Evolutionary conservation across 371 early-diverging fungal genomes (phyloP), one percentile per base, ranked within the genome.

Genomic region (Lichtheimia corymbifera): DNA sequence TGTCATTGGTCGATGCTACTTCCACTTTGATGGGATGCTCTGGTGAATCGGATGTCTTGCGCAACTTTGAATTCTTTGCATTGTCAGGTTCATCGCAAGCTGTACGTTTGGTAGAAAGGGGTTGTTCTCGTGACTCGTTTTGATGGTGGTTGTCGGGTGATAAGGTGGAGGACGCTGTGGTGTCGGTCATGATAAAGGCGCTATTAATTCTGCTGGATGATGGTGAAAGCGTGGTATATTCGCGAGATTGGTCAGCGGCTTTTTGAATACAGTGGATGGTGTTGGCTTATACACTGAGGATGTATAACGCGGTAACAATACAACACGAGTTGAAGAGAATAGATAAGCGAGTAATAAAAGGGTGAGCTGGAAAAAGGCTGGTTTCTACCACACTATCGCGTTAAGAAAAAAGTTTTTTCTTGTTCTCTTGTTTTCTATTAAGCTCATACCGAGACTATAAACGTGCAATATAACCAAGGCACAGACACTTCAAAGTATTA

Each of bases 1-100:
- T 51, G 27, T 17, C 42, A 35, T 64, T 22, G 4, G 53, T 54
- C 27, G 28, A 49, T 53, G 49, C 53, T 4, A 45, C 50, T 43
- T 50, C 47, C 14, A 51, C 20, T 30, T 43, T 27, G 13, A 47
- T 15, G 1, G 20, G 42, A 9, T 59, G 12, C 6, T 20, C 55
- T 18, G n/a, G 45, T 1, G 55, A 44, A 15, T 35, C 41, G 0
- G 50, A 47, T 2, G 63, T 63, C 41, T 62, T 61, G 15, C 65
- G 64, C 49, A 55, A n/a, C 56, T 69, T 69, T n/a, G 63, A 5
- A n/a, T 66, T 51, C 47, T 64, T 65, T 4, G 25, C 27, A 40
- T 53, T 62, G 24, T 62, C 69, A 11, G 59, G 62, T 27, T 58
- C 58, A 41, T 65, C 63, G 11, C 28, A 45, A 24, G 69, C 65